phyloP scores from a whole-genome alignment of 495 filamentous ascomycete species.

The Alectoria sarmentosa region DNA sequence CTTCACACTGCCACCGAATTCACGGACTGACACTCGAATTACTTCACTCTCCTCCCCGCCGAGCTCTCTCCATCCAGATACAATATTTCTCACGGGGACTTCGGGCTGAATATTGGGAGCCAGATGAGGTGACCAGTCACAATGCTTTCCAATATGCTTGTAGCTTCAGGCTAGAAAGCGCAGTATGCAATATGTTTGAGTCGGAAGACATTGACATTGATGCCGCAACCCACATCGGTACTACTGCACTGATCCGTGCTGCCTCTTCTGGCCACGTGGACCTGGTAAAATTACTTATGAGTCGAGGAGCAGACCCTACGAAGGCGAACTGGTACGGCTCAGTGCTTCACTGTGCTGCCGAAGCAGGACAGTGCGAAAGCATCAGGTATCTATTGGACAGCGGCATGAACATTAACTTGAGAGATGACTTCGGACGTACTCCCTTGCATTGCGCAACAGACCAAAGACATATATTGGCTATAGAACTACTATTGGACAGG shows the following conservation, averaged over 20 bases:
- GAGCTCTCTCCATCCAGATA: constrained; percentile 9
- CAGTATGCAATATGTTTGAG: background rate
- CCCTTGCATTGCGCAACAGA: constrained; percentile 15
- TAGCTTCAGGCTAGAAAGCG: constrained; percentile 6
- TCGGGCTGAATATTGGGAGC: constrained; percentile 12
- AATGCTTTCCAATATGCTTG: constrained; percentile 8
- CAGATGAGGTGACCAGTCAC: constrained; percentile 7
- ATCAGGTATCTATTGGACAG: constrained; percentile 9
- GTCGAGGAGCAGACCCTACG: constrained; percentile 6
- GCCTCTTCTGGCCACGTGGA: constrained; percentile 15
- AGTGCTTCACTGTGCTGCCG: constrained; percentile 16
- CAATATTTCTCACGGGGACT: constrained; percentile 5
- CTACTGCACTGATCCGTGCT: constrained; percentile 13
- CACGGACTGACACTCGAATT: constrained; percentile 4
- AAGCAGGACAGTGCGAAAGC: constrained; percentile 10
- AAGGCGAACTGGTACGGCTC: constrained; percentile 20
- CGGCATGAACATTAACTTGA: constrained; percentile 11
- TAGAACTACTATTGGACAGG: constrained; percentile 7
- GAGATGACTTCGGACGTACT: constrained; percentile 7
- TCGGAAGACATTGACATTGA: constrained; percentile 5
- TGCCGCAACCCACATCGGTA: constrained; percentile 13
- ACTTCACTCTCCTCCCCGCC: constrained; percentile 7
- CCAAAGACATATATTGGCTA: background rate
- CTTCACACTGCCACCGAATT: constrained; percentile 1
- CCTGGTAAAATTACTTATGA: constrained; percentile 11